These are phyloP conservation scores for Pseudophaeomoniella oleicola DNA, from an alignment of 2,329 filamentous ascomycete genomes.

Conservation along the genomic window DNA sequence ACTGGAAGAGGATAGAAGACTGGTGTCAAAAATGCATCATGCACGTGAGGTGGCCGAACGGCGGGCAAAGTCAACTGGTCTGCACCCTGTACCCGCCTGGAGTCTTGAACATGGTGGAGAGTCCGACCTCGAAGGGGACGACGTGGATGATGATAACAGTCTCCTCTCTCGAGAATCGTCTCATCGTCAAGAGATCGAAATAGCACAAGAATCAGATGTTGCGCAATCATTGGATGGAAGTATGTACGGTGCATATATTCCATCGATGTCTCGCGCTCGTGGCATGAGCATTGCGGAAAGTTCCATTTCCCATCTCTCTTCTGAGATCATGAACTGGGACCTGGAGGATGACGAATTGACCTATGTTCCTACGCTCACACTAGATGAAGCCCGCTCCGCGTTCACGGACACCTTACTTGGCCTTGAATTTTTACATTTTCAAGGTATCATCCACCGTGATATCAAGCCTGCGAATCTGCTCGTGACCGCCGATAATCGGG, in stretches of 20 bases:
- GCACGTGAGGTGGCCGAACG: conserved; percentile 32
- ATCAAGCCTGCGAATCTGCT: conserved; percentile 96
- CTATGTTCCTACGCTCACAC: conserved; percentile 85
- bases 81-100: conserved; percentile 53
- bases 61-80: conserved; percentile 39
- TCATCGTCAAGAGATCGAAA: too few relatives aligned
- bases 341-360: conserved; percentile 65
- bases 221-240: conserved; percentile 51
- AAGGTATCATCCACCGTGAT: conserved; percentile 97
- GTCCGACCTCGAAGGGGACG: conserved; percentile 34
- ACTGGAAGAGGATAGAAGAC: conserved; percentile 27
- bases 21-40: conserved; percentile 37
- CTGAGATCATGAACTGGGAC: conserved; percentile 27
- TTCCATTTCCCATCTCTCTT: conserved; percentile 43
- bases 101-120: conserved; percentile 67
- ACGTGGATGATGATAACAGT: conserved; percentile 36
- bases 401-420: conserved; percentile 91
- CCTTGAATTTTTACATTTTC: conserved; percentile 83
- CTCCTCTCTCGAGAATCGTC: neutral
- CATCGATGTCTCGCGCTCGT: conserved; percentile 43
- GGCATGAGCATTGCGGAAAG: conserved; percentile 73
- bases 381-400: conserved; percentile 64
- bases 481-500: conserved; percentile 67
- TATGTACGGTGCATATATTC: conserved; percentile 61
- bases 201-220: conserved; percentile 1